Evolutionary conservation across 179 eudicot species (phyloP), one percentile per base, ranked within the genome.

Genomic region (Camellia oleifera): DNA sequence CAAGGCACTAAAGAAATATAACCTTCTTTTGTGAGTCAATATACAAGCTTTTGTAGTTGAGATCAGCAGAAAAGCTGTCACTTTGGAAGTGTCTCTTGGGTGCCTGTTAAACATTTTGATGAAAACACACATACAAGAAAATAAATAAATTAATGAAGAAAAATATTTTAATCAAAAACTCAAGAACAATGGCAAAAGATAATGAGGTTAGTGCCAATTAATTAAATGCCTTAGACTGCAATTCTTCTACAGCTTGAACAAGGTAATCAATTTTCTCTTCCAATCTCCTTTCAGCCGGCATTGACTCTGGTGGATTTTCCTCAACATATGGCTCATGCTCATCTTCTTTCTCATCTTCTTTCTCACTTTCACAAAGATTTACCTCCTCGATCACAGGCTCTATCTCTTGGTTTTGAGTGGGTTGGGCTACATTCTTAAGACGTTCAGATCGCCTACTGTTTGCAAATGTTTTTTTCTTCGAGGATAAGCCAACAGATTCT

Each of bases 1-100:
- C 9, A 69, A 66, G n/a, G 48, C 20, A 12, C 3, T 6, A 50
- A 68, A 68, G 45, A 56, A 60, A 79, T 12, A 52, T n/a, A 77
- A 88, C 94, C 92, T 89, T 85, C 83, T 82, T 89, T 73, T 85
- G 91, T 46, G 88, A 80, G 42, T 60, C 78, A 58, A 86, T 46
- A 75, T 90, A 88, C 83, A 90, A 78, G 77, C 78, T 78, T 78
- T 78, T 88, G 82, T 87, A 90, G 69, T 78, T 83, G 57, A 82
- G 54, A 40, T 84, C 82, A 13, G 76, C 57, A n/a, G 50, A 48
- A 23, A 76, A 77, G 62, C 57, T 32, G 67, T 69, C 82, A 67
- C 72, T 73, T 70, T 74, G 79, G 45, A 74, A 54, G 57, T 67
- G 8, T 66, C 70, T 70, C 63, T 78, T 78, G n/a, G 42, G 10